phyloP scores from a whole-genome alignment of 2,329 filamentous ascomycete species.

The Xenoacremonium recifei region DNA sequence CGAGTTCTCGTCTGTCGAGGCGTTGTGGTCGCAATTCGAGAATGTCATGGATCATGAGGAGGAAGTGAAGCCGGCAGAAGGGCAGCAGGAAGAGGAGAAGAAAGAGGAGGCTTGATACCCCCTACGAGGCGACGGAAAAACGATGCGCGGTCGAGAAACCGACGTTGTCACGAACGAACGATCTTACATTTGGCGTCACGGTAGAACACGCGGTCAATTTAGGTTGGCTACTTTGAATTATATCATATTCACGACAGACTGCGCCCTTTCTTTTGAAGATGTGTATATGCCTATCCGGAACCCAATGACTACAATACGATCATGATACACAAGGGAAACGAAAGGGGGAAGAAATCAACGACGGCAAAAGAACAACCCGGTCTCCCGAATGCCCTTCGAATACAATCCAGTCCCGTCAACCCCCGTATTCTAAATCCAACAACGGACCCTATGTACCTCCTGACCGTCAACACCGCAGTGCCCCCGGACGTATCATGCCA shows the following conservation, averaged over 20 bases:
- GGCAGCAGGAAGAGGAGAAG: conserved; percentile 23
- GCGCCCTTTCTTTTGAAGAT: too few species aligned
- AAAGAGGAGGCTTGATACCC: conserved; percentile 11
- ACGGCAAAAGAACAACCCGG: conserved; percentile 17
- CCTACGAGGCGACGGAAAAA: too few species aligned
- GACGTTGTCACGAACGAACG: too few species aligned
- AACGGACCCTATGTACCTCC: background rate
- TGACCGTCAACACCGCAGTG: too few species aligned
- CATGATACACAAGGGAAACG: conserved; percentile 27
- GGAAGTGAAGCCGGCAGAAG: conserved; percentile 26
- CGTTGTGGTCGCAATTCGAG: conserved; percentile 96
- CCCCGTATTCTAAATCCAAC: background rate
- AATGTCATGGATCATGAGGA: conserved; percentile 82
- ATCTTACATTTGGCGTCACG: too few species aligned
- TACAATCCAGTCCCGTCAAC: conserved; percentile 5
- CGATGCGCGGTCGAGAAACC: too few species aligned
- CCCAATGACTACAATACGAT: conserved; percentile 23
- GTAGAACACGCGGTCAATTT: too few species aligned
- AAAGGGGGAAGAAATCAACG: conserved; percentile 15
- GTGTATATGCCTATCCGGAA: conserved; percentile 17
- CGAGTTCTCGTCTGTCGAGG: conserved; percentile 96
- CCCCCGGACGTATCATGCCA: conserved; percentile 16
- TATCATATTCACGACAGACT: background rate
- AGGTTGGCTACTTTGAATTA: background rate
- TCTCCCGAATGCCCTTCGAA: background rate